These are phyloP conservation scores for Stagonosporopsis tanaceti DNA, from an alignment of 2,329 filamentous ascomycete genomes.

Conservation along the genomic window DNA sequence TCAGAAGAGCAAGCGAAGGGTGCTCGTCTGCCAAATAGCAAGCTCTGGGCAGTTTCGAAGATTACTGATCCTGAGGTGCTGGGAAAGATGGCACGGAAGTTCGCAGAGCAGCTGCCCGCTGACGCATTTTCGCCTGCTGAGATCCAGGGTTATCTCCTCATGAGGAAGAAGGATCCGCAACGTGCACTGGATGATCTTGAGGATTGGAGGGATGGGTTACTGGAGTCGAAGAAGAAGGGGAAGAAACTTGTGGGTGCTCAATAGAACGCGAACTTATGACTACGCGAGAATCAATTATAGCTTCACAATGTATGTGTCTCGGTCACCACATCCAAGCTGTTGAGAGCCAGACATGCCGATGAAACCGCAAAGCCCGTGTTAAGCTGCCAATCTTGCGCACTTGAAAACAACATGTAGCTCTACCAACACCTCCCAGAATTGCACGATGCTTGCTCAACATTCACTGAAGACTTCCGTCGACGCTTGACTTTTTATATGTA, in stretches of 20 bases:
- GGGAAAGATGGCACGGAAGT: slow-evolving; percentile 52
- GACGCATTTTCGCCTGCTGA: slow-evolving; percentile 60
- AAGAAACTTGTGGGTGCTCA: slow-evolving; percentile 12
- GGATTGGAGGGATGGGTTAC: slow-evolving; percentile 47
- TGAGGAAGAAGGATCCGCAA: slow-evolving; percentile 59
- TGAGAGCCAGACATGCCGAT: too few relatives aligned
- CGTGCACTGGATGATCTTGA: slow-evolving; percentile 55
- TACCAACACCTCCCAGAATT: neutral
- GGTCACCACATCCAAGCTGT: neutral
- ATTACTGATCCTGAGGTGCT: slow-evolving; percentile 2
- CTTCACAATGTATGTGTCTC: neutral
- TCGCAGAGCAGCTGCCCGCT: slow-evolving; percentile 57
- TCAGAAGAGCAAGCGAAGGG: slow-evolving; percentile 1
- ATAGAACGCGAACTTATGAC: neutral
- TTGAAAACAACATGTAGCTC: too few relatives aligned
- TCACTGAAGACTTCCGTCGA: neutral
- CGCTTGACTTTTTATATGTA: neutral
- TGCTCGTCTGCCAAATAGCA: neutral
- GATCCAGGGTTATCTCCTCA: slow-evolving; percentile 62
- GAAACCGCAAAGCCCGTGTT: too few relatives aligned
- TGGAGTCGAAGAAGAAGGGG: slow-evolving; percentile 11
- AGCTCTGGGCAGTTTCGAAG: neutral
- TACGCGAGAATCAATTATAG: neutral
- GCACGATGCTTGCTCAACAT: neutral
- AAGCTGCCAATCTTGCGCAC: too few relatives aligned